Evolutionary conservation across 2,329 filamentous ascomycete genomes (phyloP), one percentile per base, ranked within the genome.

Genomic region (Alternaria dauci): DNA sequence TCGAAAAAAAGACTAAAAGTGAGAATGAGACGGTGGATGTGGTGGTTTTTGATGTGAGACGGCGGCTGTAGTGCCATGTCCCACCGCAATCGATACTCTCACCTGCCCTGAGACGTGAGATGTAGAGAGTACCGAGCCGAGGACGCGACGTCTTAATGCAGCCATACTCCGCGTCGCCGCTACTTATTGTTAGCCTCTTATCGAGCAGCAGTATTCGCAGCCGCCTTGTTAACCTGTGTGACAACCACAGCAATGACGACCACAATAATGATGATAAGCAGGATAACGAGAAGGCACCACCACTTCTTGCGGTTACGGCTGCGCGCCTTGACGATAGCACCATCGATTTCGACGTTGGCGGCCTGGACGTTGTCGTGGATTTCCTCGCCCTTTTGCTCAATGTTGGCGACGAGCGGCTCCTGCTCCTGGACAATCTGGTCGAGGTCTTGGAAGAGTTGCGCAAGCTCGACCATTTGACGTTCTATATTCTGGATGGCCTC

Each of bases 401-500:
- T 96, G 69, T 92, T 87, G 65, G 86, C 83, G 36, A 98, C 88
- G 30, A 90, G 85, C 16, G 87, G 89, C 71, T 97, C 94, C 79
- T 98, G 94, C 82, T 96, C 89, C 36, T 93, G 85, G 62, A 98
- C 89, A 51, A 96, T 83, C 32, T 89, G 88, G 69, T 97, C 92
- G 81, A 98, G 90, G 69, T 97, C 91, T 76, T 93, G 88, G 87
- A 97, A 96, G 55, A 98, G 83, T 79, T 95, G 88, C 6, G 91
- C 88, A 58, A 99, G 84, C 80, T 97, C 91, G 11, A 92, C 88
- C 87, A 98, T 91, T 76, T 96, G 91, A 75, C 87, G 85, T 82
- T 97, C 93, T 74, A 98, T 97, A 85, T 96, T 94, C 80, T 93
- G 88, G 69, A 99, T 91, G 42, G 92, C 93, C 53, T 88, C 88